Conservation (phyloP, 495 filamentous ascomycete genomes). For the Rostrohypoxylon terebratum region DNA sequence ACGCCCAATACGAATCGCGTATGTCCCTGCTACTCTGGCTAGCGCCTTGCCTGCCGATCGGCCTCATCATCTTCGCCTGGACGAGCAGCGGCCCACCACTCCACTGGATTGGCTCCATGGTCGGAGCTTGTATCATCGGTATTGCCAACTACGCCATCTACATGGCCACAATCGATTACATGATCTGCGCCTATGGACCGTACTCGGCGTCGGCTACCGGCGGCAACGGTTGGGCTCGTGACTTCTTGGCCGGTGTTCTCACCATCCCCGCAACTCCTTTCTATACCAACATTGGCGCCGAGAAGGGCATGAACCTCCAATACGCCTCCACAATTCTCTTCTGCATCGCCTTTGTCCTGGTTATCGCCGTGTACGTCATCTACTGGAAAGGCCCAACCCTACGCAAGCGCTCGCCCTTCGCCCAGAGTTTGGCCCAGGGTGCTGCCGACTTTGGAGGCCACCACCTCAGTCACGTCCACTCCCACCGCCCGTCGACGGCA, state of each 20-base stretch:
- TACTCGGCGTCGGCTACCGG: conserved; percentile 84
- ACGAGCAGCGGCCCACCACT: conserved; percentile 71
- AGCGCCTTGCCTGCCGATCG: conserved; percentile 73
- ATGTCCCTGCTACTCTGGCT: conserved; percentile 70
- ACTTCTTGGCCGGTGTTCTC: conserved; percentile 84
- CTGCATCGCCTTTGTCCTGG: conserved; percentile 75
- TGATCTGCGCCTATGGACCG: conserved; percentile 82
- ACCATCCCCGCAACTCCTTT: conserved; percentile 81
- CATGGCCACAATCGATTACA: conserved; percentile 88
- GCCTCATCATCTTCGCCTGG: conserved; percentile 77
- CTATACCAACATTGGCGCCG: conserved; percentile 69
- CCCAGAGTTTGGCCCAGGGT: conserved; percentile 73
- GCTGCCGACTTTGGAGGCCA: conserved; percentile 56
- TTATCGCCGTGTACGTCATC: conserved; percentile 78
- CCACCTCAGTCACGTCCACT: conserved; percentile 38
- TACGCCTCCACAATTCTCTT: conserved; percentile 79
- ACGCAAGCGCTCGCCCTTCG: conserved; percentile 77
- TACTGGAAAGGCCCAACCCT: conserved; percentile 80
- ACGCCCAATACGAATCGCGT: conserved; percentile 69
- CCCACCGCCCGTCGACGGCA: conserved; percentile 35
- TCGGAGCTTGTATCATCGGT: conserved; percentile 71
- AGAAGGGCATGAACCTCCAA: conserved; percentile 67
- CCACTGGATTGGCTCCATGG: conserved; percentile 71
- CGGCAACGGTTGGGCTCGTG: conserved; percentile 75
- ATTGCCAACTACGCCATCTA: conserved; percentile 79